Conservation (phyloP, 2,329 filamentous ascomycete genomes). For the Pestalotiopsis sp. region DNA sequence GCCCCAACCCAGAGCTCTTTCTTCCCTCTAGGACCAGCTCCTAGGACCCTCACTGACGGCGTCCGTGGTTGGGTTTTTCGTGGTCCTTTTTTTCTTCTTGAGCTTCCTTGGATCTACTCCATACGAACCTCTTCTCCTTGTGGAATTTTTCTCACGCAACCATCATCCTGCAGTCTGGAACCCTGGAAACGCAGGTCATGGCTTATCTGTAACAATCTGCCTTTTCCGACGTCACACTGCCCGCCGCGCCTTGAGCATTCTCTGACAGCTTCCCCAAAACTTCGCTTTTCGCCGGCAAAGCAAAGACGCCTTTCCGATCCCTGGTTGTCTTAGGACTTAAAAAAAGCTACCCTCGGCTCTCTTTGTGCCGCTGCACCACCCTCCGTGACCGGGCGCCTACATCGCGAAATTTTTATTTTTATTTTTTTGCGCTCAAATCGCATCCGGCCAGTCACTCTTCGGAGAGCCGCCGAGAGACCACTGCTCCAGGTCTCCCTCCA, state of each 20-base stretch:
- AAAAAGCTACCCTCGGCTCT: conserved; percentile 9
- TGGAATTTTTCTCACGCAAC: background rate
- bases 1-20: background rate
- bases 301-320: background rate
- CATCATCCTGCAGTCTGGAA: conserved; percentile 3
- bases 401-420: background rate
- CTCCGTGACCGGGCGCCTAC: conserved; percentile 11
- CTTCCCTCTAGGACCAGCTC: background rate
- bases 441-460: background rate
- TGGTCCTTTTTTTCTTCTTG: background rate
- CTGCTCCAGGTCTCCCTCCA: background rate
- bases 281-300: conserved; percentile 10
- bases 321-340: background rate
- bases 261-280: background rate
- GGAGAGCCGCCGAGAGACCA: background rate
- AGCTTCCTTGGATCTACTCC: background rate
- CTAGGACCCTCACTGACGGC: background rate
- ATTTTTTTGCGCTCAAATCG: background rate
- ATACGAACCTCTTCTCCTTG: background rate
- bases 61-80: background rate
- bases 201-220: conserved; percentile 10
- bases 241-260: background rate
- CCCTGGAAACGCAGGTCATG: conserved; percentile 8
- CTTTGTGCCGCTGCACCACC: background rate
- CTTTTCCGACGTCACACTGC: background rate